phyloP scores from a whole-genome alignment of 495 filamentous ascomycete genomes.

The Xylaria grammica region DNA sequence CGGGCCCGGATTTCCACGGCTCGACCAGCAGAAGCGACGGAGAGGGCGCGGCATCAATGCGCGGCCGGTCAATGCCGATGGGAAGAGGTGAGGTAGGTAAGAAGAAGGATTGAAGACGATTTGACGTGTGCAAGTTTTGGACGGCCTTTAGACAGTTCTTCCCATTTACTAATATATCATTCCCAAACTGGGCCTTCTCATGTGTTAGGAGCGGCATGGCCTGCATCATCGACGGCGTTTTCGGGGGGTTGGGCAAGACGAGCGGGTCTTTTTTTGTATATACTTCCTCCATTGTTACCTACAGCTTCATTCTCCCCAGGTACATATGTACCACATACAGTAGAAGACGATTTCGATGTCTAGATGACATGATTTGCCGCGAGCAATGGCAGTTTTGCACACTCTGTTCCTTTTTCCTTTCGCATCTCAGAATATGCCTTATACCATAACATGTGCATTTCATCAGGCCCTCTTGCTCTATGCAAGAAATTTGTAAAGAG shows the following conservation, averaged over 20 bases:
- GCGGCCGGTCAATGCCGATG: conserved; percentile 29
- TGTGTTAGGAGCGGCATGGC: conserved; percentile 21
- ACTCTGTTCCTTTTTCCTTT: not conserved
- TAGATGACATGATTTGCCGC: conserved; percentile 5
- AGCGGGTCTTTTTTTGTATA: conserved; percentile 24
- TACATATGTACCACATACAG: not conserved
- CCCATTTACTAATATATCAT: conserved; percentile 24
- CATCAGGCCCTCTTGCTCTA: no score
- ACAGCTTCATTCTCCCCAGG: conserved; percentile 7
- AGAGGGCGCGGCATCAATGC: conserved; percentile 28
- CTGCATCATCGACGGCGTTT: conserved; percentile 40
- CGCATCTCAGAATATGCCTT: no score
- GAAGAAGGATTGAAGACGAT: conserved; percentile 41
- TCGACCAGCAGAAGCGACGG: conserved; percentile 40
- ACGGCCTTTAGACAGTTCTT: conserved; percentile 17
- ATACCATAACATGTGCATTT: no score
- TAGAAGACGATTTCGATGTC: not conserved
- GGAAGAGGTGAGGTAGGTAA: conserved; percentile 31
- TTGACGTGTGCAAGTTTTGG: conserved; percentile 7
- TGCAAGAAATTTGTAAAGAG: no score
- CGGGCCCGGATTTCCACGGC: conserved; percentile 29
- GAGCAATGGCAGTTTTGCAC: no score
- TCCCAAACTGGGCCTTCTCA: conserved; percentile 16
- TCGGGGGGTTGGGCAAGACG: conserved; percentile 8
- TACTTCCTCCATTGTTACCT: conserved; percentile 5